Base-by-base conservation (phyloP, 1,284 basidiomycete genomes). In the Naganishia sp. region DNA sequence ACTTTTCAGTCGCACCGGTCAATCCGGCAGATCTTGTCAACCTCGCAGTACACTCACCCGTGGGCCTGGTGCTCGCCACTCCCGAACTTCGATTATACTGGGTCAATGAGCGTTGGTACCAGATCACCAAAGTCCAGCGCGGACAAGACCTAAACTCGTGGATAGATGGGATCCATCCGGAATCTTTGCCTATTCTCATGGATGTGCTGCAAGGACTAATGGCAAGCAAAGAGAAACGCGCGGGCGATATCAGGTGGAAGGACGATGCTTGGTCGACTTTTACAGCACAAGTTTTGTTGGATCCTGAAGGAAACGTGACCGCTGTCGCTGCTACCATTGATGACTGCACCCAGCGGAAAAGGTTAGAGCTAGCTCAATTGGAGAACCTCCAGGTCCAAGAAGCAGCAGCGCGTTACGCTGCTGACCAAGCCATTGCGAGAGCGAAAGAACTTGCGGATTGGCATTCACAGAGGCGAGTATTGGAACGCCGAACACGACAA, bases 101-200 rank as follows among this genome's bases (percentile, higher is more conserved):
- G 67, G 63, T 56, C 31, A 68, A 68, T 36, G 48, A 53, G 18
- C 45, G 39, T 5, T 68, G 67, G 67, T 65, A 65, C 52, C 33
- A 64, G 11, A 49, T 64, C 10, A 49, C 45, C n/a, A 45, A 50
- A 28, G 15, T 68, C 3, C n/a, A 53, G n/a, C 46, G 23, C n/a
- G 67, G 63, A 6, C 63, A 68, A 5, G 52, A 55, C 43, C 50
- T 64, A 15, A 64, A 68, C 44, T 45, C 61, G 4, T 68, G 67
- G 67, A 68, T 68, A 42, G 63, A 68, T 6, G 21, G 25, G 7
- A 44, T 68, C 4, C 55, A 50, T 36, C 61, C 61, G 15, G 61
- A 59, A 1, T 53, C 42, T 31, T 9, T 68, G 52, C 49, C 56
- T 6, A 15, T 42, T 28, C 13, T 68, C 16, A 45, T 68, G 33